Conservation (phyloP, 2,329 filamentous ascomycete species). For the Aureobasidium sp. region DNA sequence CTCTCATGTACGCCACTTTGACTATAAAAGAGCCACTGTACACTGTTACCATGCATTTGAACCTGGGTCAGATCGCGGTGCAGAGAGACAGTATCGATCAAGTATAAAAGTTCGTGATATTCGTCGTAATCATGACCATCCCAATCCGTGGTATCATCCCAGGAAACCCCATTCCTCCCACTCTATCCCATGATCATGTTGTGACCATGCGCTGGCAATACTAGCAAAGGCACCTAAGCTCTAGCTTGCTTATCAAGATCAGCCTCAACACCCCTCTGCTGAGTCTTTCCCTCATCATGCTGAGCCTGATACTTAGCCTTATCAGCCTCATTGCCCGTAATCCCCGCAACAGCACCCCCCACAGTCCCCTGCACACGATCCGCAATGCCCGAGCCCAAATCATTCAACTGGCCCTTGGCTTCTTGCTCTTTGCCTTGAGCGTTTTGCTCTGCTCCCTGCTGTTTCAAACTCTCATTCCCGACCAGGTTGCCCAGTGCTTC, state of each 20-base stretch:
- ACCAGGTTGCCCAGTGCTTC: slow-evolving; percentile 69
- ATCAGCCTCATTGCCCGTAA: slow-evolving; percentile 63
- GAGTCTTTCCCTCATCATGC: slow-evolving; percentile 77
- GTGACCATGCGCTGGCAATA: background rate
- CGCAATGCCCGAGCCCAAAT: slow-evolving; percentile 58
- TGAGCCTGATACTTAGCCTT: slow-evolving; percentile 59
- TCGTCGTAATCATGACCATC: background rate
- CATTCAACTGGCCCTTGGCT: slow-evolving; percentile 71
- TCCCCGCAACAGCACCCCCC: slow-evolving; percentile 61
- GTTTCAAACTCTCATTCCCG: slow-evolving; percentile 69
- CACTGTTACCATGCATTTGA: no score
- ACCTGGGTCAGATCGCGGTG: no score
- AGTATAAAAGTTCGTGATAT: background rate
- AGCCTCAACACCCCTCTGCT: slow-evolving; percentile 73
- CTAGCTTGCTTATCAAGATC: slow-evolving; percentile 67
- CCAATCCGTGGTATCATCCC: slow-evolving; percentile 4
- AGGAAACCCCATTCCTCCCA: background rate
- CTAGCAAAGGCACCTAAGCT: background rate
- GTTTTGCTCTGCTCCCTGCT: slow-evolving; percentile 70
- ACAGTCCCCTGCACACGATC: slow-evolving; percentile 57
- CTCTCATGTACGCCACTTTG: no score
- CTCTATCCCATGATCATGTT: background rate
- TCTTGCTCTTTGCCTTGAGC: slow-evolving; percentile 72
- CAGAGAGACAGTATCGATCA: background rate
- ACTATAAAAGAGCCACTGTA: no score